Evolutionary conservation across 2,329 filamentous ascomycete genomes (phyloP), one percentile per base, ranked within the genome.

Genomic region (Cyphellophora europaea): DNA sequence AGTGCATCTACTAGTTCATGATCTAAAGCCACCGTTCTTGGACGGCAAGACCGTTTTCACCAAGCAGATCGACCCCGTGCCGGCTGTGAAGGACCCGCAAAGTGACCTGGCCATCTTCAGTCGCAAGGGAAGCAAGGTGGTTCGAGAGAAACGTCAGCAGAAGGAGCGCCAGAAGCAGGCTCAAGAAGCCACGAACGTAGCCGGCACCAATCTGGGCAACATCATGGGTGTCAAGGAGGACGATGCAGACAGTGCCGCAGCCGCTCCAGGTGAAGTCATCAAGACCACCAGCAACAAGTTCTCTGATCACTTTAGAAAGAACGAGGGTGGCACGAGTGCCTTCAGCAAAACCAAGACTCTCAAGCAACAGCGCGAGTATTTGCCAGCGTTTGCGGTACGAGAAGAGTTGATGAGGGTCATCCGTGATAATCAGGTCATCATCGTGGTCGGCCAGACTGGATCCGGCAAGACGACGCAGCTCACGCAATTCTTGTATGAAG

Each of bases 21-120:
- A 98, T 52, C 69, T 98, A 23, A 82, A 85, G 44, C 91, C 91
- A 6, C 93, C 91, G 0, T 98, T 98, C 53, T 65, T 98, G 31
- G 89, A 98, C 61, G 91, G 91, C 15, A 79, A 87, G 49, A 96
- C 82, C 13, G 82, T 98, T 38, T 98, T 98, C 56, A 98, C 91
- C 3, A 96, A 95, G 59, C 93, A 98, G 58, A 59, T 96, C 14
- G 91, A 98, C 40, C 93, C 91, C 0, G 83, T 98, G 1, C 86
- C 89, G 1, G 93, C 91, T 1, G 84, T 98, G 11, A 75, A 82
- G 34, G 91, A 98, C 56, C 79, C 83, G 16, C 89, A 96, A 59
- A 98, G 93, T 54, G 91, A 98, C 53, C 94, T 98, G 91, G 91
- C 91, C 1, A 88, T 98, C 2, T 96, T 96, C 51, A 93, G 87